Evolutionary conservation across 306 rosid genomes (phyloP), one percentile per base, ranked within the genome.

Genomic region (Senna siamea): DNA sequence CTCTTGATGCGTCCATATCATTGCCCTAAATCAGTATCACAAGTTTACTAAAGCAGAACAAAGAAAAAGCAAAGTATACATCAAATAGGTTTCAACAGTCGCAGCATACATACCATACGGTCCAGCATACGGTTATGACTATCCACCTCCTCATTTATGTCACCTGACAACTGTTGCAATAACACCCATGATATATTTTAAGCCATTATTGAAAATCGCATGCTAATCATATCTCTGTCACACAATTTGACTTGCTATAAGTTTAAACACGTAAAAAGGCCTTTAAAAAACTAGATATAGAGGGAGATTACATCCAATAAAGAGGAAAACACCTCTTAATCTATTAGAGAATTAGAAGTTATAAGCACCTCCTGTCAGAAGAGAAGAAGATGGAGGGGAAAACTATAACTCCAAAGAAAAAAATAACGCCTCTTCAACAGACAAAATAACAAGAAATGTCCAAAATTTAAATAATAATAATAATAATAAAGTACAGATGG

Each of bases 1-100:
- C 98, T 81, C 98, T 87, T 57, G 98, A 93, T 57, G 97, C 55
- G 84, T 93, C 98, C 97, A 93, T 93, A 89, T 87, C 97, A 66
- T 87, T 87, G 56, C 98, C 97, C 98, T 93, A 43, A 20, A 72
- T 79, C 10, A 72, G 32, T 38, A 62, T 67, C 79, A 67, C 26
- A 54, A 53, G 40, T 68, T 72, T 22, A 73, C 20, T 60, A 47
- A 73, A 72, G 41, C 67, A 68, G 48, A 79, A 62, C 38, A 61
- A 46, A 66, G 13, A 72, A 60, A 64, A 15, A 61, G 32, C 26
- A 76, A 32, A 68, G 53, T 11, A 68, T 62, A 60, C 19, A 55
- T 13, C 7, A 40, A 72, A 58, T 54, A 61, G n/a, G n/a, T n/a
- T 61, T 60, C 20, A 18, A 23, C 22, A 23, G 77, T 66, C n/a